Evolutionary conservation across 345 rosid genomes (phyloP).

Genomic region (Citropsis articulata): DNA sequence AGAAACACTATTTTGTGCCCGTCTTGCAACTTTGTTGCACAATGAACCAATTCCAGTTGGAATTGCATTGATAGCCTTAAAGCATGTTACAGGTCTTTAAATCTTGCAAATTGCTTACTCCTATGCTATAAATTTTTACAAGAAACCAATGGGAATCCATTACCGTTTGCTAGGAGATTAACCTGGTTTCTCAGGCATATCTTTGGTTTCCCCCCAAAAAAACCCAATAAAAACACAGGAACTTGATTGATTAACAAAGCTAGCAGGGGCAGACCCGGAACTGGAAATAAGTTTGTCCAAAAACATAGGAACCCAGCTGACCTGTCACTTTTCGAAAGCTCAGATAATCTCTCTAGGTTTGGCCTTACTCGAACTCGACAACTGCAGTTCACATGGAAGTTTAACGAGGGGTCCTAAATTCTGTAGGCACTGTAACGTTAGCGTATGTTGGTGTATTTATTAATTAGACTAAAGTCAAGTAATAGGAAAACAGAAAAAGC

Average conservation of each 20-base stretch:
- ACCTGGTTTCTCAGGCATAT: background rate
- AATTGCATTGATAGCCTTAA: background rate
- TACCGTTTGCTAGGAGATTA: background rate
- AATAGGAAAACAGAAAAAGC: constrained; percentile 1
- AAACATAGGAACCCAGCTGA: constrained; percentile 14
- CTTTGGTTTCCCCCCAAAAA: background rate
- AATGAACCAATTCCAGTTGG: background rate
- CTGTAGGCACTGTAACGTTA: background rate
- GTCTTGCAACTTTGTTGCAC: background rate
- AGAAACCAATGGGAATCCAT: background rate
- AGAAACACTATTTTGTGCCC: background rate
- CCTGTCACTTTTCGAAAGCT: constrained; percentile 7
- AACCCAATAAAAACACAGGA: too few relatives aligned
- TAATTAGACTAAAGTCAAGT: background rate
- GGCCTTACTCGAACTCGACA: constrained; percentile 8
- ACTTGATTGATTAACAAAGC: too few relatives aligned
- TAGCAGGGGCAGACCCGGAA: background rate
- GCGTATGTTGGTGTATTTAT: background rate
- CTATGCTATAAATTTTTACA: background rate
- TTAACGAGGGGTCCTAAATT: constrained; percentile 9
- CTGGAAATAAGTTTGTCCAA: constrained; percentile 9
- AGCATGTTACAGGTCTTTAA: background rate
- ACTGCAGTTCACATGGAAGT: constrained; percentile 27
- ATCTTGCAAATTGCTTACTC: background rate
- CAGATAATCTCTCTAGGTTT: background rate